phyloP scores from a whole-genome alignment of 345 rosid genomes.

The Rubroshorea leprosula region DNA sequence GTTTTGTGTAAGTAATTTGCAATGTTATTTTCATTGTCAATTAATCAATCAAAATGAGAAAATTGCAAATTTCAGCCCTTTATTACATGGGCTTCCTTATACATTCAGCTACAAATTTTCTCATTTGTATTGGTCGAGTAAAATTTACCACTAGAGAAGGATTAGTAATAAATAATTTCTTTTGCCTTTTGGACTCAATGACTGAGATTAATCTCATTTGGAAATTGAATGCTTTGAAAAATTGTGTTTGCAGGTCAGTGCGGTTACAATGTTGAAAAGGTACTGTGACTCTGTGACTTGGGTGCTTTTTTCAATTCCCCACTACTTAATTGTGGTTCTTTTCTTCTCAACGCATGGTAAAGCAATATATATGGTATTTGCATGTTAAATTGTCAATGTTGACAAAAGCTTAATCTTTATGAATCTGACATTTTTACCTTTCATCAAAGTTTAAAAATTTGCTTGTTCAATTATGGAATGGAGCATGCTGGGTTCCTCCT shows the following conservation, averaged over 20 bases:
- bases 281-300: slow-evolving; percentile 24
- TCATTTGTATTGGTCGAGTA: not conserved
- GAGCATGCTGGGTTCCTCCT: not conserved
- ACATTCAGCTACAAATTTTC: not conserved
- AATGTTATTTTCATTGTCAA: not conserved
- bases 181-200: not conserved
- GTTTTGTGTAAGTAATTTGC: slow-evolving; percentile 53
- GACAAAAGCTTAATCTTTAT: not conserved
- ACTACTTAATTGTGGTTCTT: not conserved
- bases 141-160: not conserved
- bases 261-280: slow-evolving; percentile 71
- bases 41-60: not conserved
- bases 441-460: not conserved
- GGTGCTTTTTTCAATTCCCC: not conserved
- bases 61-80: not conserved
- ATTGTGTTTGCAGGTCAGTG: slow-evolving; percentile 67
- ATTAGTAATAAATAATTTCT: too few species aligned
- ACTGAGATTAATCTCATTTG: not conserved
- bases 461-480: not conserved
- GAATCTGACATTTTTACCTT: not conserved
- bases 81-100: too few species aligned
- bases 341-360: not conserved
- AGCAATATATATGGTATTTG: not conserved
- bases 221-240: slow-evolving; percentile 11
- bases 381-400: not conserved